Evolutionary conservation across 129 eudicot genomes (phyloP).

Genomic region (Escallonia herrerae): DNA sequence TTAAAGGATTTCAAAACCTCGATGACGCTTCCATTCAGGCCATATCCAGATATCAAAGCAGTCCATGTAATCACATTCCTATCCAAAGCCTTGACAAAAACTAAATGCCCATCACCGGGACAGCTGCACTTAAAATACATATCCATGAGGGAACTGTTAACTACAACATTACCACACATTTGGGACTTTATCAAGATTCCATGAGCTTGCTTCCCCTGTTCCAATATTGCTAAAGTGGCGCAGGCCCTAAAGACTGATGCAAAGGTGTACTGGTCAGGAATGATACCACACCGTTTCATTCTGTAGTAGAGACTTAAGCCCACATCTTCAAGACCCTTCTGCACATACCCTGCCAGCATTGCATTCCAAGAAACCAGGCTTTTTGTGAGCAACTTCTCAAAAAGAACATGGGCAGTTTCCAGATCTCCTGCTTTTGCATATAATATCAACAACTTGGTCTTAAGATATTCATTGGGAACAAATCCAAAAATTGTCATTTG

Average conservation of each 20-base stretch:
- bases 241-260: conserved; percentile 90
- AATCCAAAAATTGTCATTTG: conserved; percentile 75
- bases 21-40: conserved; percentile 62
- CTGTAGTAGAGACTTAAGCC: conserved; percentile 56
- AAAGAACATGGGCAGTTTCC: conserved; percentile 50
- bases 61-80: conserved; percentile 87
- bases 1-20: conserved; percentile 53
- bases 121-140: conserved; percentile 94
- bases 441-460: conserved; percentile 65
- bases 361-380: conserved; percentile 86
- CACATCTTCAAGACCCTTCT: conserved; percentile 60
- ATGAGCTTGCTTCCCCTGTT: conserved; percentile 84
- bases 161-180: conserved; percentile 56
- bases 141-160: conserved; percentile 83
- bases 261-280: conserved; percentile 86
- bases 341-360: conserved; percentile 85
- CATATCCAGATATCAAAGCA: conserved; percentile 79
- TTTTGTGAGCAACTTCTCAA: conserved; percentile 38
- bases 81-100: conserved; percentile 46
- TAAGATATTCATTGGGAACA: conserved; percentile 57
- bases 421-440: conserved; percentile 86
- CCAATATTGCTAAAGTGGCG: conserved; percentile 71
- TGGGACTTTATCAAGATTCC: conserved; percentile 55
- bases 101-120: conserved; percentile 56
- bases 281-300: conserved; percentile 58